Percentiles rank a stretch among this genome's conserved stretches.
phyloP scores from a whole-genome alignment of 176 grass and related monocot species.

The Oryza nivara region DNA sequence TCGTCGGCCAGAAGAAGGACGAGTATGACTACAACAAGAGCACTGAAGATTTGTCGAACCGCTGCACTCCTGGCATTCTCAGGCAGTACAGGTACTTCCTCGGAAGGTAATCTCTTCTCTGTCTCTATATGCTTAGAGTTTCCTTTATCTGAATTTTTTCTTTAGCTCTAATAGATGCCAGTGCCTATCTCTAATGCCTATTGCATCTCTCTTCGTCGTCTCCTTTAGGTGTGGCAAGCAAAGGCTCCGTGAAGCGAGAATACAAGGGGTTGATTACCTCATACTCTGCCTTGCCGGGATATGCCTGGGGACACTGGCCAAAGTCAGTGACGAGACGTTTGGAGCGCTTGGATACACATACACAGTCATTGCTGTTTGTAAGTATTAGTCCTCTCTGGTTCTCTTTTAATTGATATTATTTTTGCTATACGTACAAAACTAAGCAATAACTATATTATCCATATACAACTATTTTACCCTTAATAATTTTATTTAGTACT shows the following conservation, averaged over 20 bases:
- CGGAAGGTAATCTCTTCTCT: constrained; percentile 64
- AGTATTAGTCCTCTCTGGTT: constrained; percentile 23
- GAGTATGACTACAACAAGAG: constrained; percentile 68
- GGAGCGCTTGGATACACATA: constrained; percentile 78
- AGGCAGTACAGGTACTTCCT: constrained; percentile 81
- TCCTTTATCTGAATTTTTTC: not conserved
- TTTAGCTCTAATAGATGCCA: not conserved
- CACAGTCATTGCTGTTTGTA: constrained; percentile 87
- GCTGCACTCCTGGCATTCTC: constrained; percentile 66
- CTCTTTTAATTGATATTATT: too few relatives aligned
- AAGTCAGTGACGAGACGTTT: constrained; percentile 80
- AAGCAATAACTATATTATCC: too few relatives aligned
- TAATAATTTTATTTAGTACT: too few relatives aligned
- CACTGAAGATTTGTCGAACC: constrained; percentile 63
- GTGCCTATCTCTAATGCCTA: not conserved
- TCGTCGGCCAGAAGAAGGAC: constrained; percentile 60
- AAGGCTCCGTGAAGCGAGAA: constrained; percentile 69
- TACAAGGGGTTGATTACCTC: constrained; percentile 72
- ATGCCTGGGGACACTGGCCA: constrained; percentile 80
- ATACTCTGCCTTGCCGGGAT: constrained; percentile 79
- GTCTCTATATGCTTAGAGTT: not conserved
- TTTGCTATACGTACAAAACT: too few relatives aligned
- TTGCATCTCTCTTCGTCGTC: not conserved
- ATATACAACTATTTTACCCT: too few relatives aligned
- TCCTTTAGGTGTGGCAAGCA: constrained; percentile 71